These are phyloP conservation scores for Boeremia lycopersici DNA, from an alignment of 2,329 filamentous ascomycete genomes.

Conservation along the genomic window DNA sequence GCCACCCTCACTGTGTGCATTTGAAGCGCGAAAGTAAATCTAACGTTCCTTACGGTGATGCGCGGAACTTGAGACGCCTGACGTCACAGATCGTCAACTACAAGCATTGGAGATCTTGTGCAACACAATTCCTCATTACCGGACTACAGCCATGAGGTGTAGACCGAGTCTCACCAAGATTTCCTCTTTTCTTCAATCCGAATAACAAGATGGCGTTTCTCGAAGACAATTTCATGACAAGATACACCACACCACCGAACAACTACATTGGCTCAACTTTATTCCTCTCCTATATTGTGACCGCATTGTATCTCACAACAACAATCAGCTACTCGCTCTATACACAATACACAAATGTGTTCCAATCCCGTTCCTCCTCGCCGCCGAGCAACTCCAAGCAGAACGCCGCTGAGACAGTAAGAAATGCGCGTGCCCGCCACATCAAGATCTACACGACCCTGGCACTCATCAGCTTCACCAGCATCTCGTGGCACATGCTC, in stretches of 20 bases:
- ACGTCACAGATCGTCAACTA: slow-evolving; percentile 33
- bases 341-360: slow-evolving; percentile 21
- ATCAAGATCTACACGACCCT: slow-evolving; percentile 37
- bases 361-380: not conserved
- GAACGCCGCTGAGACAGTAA: slow-evolving; percentile 9
- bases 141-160: not conserved
- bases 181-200: not conserved
- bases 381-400: slow-evolving; percentile 2
- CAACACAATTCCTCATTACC: not conserved
- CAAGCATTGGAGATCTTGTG: not conserved
- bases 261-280: slow-evolving; percentile 39
- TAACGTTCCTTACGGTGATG: not conserved
- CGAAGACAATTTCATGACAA: not conserved
- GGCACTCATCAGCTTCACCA: slow-evolving; percentile 35
- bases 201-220: not conserved
- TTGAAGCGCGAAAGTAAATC: not conserved
- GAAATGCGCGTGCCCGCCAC: slow-evolving; percentile 27
- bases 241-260: slow-evolving; percentile 30
- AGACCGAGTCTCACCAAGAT: too few species aligned
- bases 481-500: slow-evolving; percentile 40
- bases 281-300: slow-evolving; percentile 40
- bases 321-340: slow-evolving; percentile 26
- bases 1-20: not conserved
- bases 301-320: slow-evolving; percentile 31
- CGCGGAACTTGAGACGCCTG: slow-evolving; percentile 26